Conservation (phyloP, 2,329 filamentous ascomycete species). For the Penicillium thymicola region DNA sequence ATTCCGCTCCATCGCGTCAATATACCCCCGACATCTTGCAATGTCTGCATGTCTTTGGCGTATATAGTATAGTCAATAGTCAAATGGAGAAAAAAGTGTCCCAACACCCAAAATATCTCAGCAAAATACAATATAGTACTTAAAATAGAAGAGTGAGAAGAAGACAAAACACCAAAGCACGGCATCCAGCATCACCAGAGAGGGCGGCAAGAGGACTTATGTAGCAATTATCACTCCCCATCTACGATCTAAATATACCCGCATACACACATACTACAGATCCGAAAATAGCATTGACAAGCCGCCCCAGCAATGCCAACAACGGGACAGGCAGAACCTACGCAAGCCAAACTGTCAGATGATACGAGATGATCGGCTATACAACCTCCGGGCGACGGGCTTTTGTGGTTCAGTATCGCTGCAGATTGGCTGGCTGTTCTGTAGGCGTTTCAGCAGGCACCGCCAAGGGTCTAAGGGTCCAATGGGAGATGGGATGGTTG, state of each 20-base stretch:
- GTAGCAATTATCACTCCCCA: background rate
- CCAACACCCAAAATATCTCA: background rate
- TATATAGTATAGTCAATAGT: background rate
- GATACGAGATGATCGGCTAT: constrained; percentile 3
- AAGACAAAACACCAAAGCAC: too few species aligned
- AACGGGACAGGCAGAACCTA: background rate
- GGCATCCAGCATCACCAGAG: too few species aligned
- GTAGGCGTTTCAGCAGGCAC: constrained; percentile 19
- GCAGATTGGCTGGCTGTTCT: constrained; percentile 10
- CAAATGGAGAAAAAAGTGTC: background rate
- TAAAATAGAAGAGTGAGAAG: background rate
- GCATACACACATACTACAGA: background rate
- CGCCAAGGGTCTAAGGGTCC: constrained; percentile 15
- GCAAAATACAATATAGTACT: background rate
- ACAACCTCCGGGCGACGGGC: background rate
- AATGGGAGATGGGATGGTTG: background rate
- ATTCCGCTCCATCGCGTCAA: background rate
- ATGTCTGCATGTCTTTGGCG: constrained; percentile 6
- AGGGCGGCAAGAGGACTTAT: background rate
- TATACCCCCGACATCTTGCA: constrained; percentile 6
- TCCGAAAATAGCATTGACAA: constrained; percentile 7
- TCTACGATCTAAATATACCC: background rate
- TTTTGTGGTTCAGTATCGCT: background rate
- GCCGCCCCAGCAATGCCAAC: background rate
- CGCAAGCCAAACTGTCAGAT: background rate